Evolutionary conservation across 2,329 filamentous ascomycete species (phyloP), one percentile per base, ranked within the genome.

Genomic region (Ceratocystis alfenasii): DNA sequence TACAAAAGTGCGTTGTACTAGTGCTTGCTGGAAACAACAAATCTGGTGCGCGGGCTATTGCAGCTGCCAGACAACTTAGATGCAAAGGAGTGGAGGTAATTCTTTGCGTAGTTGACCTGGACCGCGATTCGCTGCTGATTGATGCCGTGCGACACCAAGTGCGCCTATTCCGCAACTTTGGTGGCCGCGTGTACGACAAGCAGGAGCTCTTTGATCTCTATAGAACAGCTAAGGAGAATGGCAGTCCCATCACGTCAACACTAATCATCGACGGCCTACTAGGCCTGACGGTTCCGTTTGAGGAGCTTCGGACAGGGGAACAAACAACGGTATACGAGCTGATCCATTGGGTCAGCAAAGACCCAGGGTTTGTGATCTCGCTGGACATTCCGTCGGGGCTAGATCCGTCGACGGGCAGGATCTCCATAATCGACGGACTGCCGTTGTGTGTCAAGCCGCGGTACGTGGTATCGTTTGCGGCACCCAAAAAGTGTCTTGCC

Each of bases 11-110:
- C 3, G 78, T 80, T 0, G 77, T 85, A 41, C 85, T 95, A 25
- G 84, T 97, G 5, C 80, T 97, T n/a, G 92, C 90, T 0, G 93
- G 94, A n/a, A 97, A 96, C 74, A 93, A 96, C 75, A 90, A 90
- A 70, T 91, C 87, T 0, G 92, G 93, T 48, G 87, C 89, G 46
- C 83, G 93, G 67, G 90, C 91, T 2, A 81, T 97, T 64, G 89
- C 90, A 15, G 91, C 91, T 3, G 91, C 87, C 33, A 85, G 94
- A 3, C 92, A 97, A 74, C 81, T 97, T 7, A 85, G 89, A 63
- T 93, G 92, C 72, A 89, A 92, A 69, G 88, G 89, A 22, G 79
- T 90, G 65, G 87, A 90, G 66, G 86, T 95, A 46, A 83, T 95
- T 59, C 81, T 96, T 5, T 94, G 90, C 68, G 81, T 97, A 6